Percentiles rank a stretch among this genome's conserved stretches.
phyloP scores from a whole-genome alignment of 768 basidiomycete genomes.

The Serendipita indica region DNA sequence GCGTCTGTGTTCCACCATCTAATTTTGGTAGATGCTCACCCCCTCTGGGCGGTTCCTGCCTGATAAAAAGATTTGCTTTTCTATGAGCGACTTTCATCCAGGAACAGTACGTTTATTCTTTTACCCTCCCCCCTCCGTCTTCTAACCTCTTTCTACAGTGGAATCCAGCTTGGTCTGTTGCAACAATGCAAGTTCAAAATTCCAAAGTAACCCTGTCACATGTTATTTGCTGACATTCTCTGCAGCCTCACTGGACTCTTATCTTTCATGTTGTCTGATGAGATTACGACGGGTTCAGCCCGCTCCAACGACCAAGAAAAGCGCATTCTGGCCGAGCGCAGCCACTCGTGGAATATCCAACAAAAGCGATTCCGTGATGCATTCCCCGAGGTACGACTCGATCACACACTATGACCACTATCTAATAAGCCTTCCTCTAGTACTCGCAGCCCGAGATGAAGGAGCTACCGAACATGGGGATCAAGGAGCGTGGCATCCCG shows the following conservation, averaged over 20 bases:
- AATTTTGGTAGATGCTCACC: constrained; percentile 62
- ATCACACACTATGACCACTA: neutral
- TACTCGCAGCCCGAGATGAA: constrained; percentile 50
- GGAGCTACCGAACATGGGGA: constrained; percentile 88
- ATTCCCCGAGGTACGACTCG: constrained; percentile 65
- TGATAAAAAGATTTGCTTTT: constrained; percentile 94
- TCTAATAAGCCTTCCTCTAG: constrained; percentile 25
- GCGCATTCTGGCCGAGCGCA: constrained; percentile 54
- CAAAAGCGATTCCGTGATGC: constrained; percentile 74
- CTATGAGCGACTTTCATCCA: constrained; percentile 92
- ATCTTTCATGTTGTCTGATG: constrained; percentile 89
- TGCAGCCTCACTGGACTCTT: constrained; percentile 77
- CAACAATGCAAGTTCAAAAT: constrained; percentile 65
- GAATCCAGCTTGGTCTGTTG: constrained; percentile 93
- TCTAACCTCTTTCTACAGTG: constrained; percentile 33
- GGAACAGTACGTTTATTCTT: constrained; percentile 48
- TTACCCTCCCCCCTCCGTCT: constrained; percentile 8
- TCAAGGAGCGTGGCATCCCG: constrained; percentile 49
- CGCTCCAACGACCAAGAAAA: constrained; percentile 70
- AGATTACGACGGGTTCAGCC: constrained; percentile 92
- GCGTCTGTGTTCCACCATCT: neutral
- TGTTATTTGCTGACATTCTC: constrained; percentile 12
- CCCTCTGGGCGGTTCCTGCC: constrained; percentile 83
- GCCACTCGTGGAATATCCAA: constrained; percentile 73
- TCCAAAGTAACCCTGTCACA: constrained; percentile 7